These are phyloP conservation scores for Musa troglodytarum DNA, from an alignment of 176 grass and related monocot species.

Conservation along the genomic window DNA sequence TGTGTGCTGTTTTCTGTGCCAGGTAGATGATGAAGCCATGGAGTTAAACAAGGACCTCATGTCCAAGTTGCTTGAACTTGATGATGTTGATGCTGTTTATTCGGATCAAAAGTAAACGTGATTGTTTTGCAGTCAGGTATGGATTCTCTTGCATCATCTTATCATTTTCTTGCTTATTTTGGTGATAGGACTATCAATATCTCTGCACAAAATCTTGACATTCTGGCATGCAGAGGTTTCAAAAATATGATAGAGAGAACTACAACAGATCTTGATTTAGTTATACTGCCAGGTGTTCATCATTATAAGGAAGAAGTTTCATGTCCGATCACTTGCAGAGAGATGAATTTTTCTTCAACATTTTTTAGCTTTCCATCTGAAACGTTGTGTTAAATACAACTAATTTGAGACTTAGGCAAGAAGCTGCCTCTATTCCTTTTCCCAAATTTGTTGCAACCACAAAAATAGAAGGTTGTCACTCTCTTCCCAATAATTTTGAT, in stretches of 20 bases:
- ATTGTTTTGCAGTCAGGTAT: not conserved
- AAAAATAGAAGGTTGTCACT: not conserved
- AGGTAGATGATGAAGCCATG: constrained; percentile 87
- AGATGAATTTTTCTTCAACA: not conserved
- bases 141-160: not conserved
- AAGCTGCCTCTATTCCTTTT: not conserved
- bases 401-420: not conserved
- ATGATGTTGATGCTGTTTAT: constrained; percentile 94
- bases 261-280: not conserved
- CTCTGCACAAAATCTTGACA: not conserved
- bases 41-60: constrained; percentile 91
- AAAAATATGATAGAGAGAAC: not conserved
- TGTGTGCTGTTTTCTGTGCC: not conserved
- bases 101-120: constrained; percentile 66
- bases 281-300: not conserved
- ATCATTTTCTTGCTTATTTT: not conserved
- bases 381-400: not conserved
- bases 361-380: not conserved
- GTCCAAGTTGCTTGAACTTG: constrained; percentile 76
- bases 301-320: not conserved
- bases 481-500: not conserved
- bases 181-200: not conserved
- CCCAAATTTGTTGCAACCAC: not conserved
- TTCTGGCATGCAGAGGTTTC: not conserved
- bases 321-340: not conserved